phyloP scores from a whole-genome alignment of 805 yeast genomes.

The Yarrowia phangngaensis region DNA sequence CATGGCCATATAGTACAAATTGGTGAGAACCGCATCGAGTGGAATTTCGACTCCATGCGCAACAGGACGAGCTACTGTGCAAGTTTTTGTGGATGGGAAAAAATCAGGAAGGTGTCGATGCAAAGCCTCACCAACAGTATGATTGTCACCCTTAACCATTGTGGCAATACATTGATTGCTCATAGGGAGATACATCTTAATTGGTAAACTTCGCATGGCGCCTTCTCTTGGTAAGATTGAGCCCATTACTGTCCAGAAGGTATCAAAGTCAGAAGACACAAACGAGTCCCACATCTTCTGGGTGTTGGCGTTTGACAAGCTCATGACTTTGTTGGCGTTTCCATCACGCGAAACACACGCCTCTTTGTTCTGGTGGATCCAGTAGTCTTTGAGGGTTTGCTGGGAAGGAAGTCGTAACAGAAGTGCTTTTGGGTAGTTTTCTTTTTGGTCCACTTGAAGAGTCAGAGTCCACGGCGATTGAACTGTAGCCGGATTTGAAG shows the following conservation, averaged over 20 bases:
- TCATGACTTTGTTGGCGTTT: slow-evolving; percentile 76
- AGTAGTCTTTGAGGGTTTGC: slow-evolving; percentile 46
- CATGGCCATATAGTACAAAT: slow-evolving; percentile 46
- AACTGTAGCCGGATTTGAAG: slow-evolving; percentile 31
- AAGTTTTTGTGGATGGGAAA: slow-evolving; percentile 43
- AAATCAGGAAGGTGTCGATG: slow-evolving; percentile 45
- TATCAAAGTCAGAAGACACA: slow-evolving; percentile 40
- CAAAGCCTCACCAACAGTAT: slow-evolving; percentile 45
- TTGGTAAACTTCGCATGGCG: slow-evolving; percentile 34
- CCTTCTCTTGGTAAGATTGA: slow-evolving; percentile 33
- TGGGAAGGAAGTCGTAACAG: slow-evolving; percentile 43
- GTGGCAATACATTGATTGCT: slow-evolving; percentile 42
- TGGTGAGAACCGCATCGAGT: slow-evolving; percentile 44
- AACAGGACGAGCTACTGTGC: slow-evolving; percentile 45
- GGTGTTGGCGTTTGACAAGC: slow-evolving; percentile 60
- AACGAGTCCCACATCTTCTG: slow-evolving; percentile 49
- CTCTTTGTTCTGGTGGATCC: slow-evolving; percentile 81
- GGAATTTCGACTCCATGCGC: slow-evolving; percentile 57
- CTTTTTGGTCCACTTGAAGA: slow-evolving; percentile 46
- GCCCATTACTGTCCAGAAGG: slow-evolving; percentile 35
- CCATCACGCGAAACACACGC: slow-evolving; percentile 73
- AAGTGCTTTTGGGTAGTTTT: slow-evolving; percentile 46
- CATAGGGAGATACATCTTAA: slow-evolving; percentile 39
- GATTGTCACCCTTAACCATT: slow-evolving; percentile 32
- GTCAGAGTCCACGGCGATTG: slow-evolving; percentile 42